Evolutionary conservation across 768 basidiomycete genomes (phyloP).

Genomic region (Chiua virens): DNA sequence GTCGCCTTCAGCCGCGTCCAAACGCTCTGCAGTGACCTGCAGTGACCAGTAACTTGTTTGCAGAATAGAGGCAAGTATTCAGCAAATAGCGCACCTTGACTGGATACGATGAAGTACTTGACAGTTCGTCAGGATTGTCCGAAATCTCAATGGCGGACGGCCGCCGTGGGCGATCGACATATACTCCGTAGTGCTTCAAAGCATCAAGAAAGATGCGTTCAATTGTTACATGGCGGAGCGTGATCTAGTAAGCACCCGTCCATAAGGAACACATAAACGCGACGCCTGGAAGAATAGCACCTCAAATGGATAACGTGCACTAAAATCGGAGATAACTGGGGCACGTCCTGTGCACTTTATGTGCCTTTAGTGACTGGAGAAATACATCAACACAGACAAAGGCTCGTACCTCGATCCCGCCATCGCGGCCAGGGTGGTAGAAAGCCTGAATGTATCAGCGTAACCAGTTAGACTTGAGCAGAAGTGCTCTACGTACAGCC

Average conservation of each 20-base stretch:
- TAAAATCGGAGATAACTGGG: slow-evolving; percentile 48
- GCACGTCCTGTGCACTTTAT: slow-evolving; percentile 34
- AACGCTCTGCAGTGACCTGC: slow-evolving; percentile 25
- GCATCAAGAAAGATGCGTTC: slow-evolving; percentile 44
- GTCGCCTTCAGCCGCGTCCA: slow-evolving; percentile 28
- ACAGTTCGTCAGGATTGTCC: slow-evolving; percentile 39
- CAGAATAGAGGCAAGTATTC: neutral
- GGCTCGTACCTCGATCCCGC: slow-evolving; percentile 44
- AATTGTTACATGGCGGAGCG: slow-evolving; percentile 43
- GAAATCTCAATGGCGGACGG: slow-evolving; percentile 34
- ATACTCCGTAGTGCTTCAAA: slow-evolving; percentile 28
- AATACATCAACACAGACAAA: too few relatives aligned
- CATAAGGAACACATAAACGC: neutral
- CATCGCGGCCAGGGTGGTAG: slow-evolving; percentile 62
- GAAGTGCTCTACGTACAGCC: slow-evolving; percentile 45
- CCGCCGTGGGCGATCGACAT: slow-evolving; percentile 36
- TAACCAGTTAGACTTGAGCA: neutral
- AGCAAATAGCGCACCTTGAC: slow-evolving; percentile 23
- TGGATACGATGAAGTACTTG: slow-evolving; percentile 27
- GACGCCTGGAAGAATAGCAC: too few relatives aligned
- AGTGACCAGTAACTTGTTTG: neutral
- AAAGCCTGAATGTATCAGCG: slow-evolving; percentile 50
- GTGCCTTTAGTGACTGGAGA: too few relatives aligned
- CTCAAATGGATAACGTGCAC: too few relatives aligned
- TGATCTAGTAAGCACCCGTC: slow-evolving; percentile 23